Evolutionary conservation across 345 rosid genomes (phyloP).

Genomic region (Eucalyptus shirleyi): DNA sequence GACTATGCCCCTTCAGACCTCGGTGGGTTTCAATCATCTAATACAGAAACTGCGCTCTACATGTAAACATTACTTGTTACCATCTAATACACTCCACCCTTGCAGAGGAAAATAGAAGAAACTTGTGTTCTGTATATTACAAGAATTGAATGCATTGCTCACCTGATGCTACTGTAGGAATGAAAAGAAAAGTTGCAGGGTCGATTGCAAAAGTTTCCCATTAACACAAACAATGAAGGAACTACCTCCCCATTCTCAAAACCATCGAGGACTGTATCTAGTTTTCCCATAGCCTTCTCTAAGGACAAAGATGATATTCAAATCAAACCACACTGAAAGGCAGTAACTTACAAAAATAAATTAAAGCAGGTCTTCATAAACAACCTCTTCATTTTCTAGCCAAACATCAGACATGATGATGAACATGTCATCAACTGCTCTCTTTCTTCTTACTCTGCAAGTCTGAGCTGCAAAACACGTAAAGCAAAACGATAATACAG

Average conservation of each 20-base stretch:
- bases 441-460: slow-evolving; percentile 45
- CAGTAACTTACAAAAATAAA: neutral
- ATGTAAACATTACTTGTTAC: too few relatives aligned
- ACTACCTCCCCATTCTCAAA: slow-evolving; percentile 15
- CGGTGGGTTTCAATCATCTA: too few relatives aligned
- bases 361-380: neutral
- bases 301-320: slow-evolving; percentile 16
- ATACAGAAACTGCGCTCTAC: too few relatives aligned
- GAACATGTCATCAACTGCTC: slow-evolving; percentile 72
- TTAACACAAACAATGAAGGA: too few relatives aligned
- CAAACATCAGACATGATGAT: slow-evolving; percentile 84
- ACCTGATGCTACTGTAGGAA: too few relatives aligned
- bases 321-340: slow-evolving; percentile 15
- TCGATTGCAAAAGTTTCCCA: too few relatives aligned
- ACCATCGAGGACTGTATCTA: slow-evolving; percentile 65
- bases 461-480: slow-evolving; percentile 35
- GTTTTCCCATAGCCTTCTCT: slow-evolving; percentile 71
- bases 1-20: too few relatives aligned
- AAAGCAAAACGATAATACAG: slow-evolving; percentile 7
- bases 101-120: too few relatives aligned
- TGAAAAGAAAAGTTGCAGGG: too few relatives aligned
- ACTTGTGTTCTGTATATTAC: too few relatives aligned
- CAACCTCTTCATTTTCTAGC: slow-evolving; percentile 81
- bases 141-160: too few relatives aligned
- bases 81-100: too few relatives aligned